These are phyloP conservation scores for Cercospora nicotianae DNA, from an alignment of 2,329 filamentous ascomycete species.

Conservation along the genomic window DNA sequence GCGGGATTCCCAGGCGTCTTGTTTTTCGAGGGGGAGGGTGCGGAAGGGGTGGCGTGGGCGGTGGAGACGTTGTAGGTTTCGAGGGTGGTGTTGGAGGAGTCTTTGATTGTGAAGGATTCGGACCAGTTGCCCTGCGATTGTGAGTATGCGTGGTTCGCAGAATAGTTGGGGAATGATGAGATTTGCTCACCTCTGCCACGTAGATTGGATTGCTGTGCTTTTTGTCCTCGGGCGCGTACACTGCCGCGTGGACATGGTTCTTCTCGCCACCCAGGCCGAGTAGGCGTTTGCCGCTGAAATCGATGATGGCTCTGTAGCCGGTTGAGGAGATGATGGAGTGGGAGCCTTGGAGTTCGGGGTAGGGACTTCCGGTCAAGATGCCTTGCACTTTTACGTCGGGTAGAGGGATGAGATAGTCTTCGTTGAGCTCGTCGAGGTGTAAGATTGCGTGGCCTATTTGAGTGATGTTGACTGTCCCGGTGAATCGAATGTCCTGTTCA, in stretches of 20 bases:
- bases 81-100: conserved; percentile 39
- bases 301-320: conserved; percentile 45
- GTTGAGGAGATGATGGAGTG: conserved; percentile 46
- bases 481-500: conserved; percentile 46
- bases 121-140: conserved; percentile 46
- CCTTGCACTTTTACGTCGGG: conserved; percentile 50
- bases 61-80: conserved; percentile 40
- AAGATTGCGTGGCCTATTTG: conserved; percentile 50
- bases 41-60: conserved; percentile 30
- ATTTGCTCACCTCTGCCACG: conserved; percentile 1
- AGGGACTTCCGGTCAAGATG: conserved; percentile 45
- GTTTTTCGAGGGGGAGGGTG: conserved; percentile 37
- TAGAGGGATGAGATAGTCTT: conserved; percentile 49
- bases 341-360: conserved; percentile 46
- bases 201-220: conserved; percentile 32
- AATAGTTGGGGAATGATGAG: neutral
- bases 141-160: conserved; percentile 24
- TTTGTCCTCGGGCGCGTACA: conserved; percentile 39
- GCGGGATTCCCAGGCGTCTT: conserved; percentile 50
- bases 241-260: conserved; percentile 44
- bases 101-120: conserved; percentile 42
- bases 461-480: conserved; percentile 47
- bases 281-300: conserved; percentile 47
- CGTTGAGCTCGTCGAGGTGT: conserved; percentile 46
- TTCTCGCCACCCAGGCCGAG: conserved; percentile 44